A percentile compares a stretch with the other conserved stretches of the same genome.
Conservation (phyloP, 2,329 filamentous ascomycete genomes). For the Cytospora mali region DNA sequence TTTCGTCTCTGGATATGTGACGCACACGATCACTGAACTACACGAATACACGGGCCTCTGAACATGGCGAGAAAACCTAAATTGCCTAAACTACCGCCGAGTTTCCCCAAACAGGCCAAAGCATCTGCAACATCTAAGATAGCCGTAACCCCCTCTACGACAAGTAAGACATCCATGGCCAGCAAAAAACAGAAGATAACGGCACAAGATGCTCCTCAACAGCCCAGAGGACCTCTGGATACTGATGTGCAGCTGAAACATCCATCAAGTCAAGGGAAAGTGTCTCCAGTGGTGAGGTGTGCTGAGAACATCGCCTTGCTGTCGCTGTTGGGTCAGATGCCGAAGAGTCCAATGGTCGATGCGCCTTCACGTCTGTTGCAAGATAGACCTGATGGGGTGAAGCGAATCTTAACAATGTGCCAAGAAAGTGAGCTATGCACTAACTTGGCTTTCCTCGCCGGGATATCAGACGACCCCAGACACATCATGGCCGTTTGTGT, state of each 20-base stretch:
- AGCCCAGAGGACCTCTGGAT: neutral
- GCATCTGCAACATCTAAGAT: no score
- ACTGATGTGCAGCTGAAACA: neutral
- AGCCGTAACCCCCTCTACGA: no score
- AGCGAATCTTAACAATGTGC: neutral
- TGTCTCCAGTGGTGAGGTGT: neutral
- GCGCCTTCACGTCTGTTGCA: neutral
- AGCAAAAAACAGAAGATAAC: neutral
- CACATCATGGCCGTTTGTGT: constrained; percentile 22
- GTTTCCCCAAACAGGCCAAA: no score
- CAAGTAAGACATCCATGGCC: no score
- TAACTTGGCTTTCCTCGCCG: constrained; percentile 20
- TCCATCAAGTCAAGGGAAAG: neutral
- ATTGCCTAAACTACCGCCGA: no score
- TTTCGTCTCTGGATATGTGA: neutral
- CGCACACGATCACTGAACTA: neutral
- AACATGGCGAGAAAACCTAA: constrained; percentile 4
- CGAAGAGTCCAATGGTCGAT: neutral
- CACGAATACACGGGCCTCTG: neutral
- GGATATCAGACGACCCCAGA: neutral
- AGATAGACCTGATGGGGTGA: neutral
- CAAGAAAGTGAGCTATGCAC: constrained; percentile 17
- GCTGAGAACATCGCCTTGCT: constrained; percentile 22
- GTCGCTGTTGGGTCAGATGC: neutral
- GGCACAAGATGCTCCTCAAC: neutral